Base-by-base conservation (phyloP, 148 eudicot genomes). In the Vaccinium myrtillus region DNA sequence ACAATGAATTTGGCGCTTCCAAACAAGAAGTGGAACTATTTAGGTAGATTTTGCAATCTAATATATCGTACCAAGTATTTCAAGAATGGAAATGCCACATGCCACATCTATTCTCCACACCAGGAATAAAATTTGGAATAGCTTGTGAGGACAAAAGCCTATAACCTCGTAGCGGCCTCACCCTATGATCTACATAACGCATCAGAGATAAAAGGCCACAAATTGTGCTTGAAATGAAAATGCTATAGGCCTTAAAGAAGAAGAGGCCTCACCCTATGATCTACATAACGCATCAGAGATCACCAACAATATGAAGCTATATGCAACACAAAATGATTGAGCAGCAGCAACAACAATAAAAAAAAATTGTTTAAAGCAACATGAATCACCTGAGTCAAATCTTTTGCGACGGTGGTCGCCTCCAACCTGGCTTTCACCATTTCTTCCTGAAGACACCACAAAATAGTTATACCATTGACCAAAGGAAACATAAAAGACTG, bases 351-450 rank as follows among this genome's bases (percentile, higher is more conserved):
- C 77, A 82, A 67, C 23, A 27, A 13, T 67, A 65, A 49, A 1
- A 63, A 63, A 27, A 63, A 69, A 27, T 69, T 27, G 21, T 61
- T 39, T 65, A 46, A 48, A 81, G 83, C 77, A 69, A 69, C 18
- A 14, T 19, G 39, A 30, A 75, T 56, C 27, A 87, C 94, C 94
- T 92, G 90, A 79, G 54, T 79, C 80, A 93, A 81, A 84, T 91
- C 89, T 84, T 86, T 90, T 59, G 84, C 84, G 61, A 86, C 87
- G 2, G 90, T 82, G 85, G 91, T 89, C 51, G 91, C 95, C 88
- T 92, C 91, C 59, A 85, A 84, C 69, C 87, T 91, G 36, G 90
- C 92, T 80, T 89, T 91, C 87, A 93, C 82, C 91, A 91, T 85
- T 88, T 93, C 93, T 88, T 93, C 94, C 95, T 93, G 76, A 43